phyloP scores from a whole-genome alignment of 208 protist genomes.

The Leishmania amazonensis region DNA sequence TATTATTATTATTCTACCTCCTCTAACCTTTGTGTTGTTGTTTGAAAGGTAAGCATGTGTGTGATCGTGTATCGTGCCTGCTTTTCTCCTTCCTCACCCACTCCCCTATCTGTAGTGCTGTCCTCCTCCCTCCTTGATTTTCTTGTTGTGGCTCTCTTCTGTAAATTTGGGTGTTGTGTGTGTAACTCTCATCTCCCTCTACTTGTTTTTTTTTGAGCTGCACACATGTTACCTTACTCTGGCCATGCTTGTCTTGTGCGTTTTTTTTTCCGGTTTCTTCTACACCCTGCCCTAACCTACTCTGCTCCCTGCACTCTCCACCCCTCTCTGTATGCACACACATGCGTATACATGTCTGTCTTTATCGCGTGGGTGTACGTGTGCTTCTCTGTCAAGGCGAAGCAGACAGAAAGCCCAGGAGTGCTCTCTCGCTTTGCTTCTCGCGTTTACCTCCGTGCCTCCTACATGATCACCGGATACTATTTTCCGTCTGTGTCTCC shows the following conservation, averaged over 20 bases:
- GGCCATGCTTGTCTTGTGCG: background rate
- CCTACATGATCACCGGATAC: background rate
- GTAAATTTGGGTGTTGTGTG: background rate
- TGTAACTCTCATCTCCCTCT: background rate
- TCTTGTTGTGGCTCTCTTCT: background rate
- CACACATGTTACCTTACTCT: no score
- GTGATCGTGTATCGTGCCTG: background rate
- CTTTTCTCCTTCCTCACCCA: background rate
- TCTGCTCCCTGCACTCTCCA: background rate
- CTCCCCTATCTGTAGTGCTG: background rate
- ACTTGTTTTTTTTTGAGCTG: no score
- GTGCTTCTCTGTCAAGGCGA: no score
- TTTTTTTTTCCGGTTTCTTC: background rate
- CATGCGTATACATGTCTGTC: background rate
- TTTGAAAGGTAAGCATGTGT: background rate
- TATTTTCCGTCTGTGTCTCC: background rate
- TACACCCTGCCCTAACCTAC: background rate
- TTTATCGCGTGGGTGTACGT: no score
- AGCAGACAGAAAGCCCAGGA: no score
- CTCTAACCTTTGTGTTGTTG: background rate
- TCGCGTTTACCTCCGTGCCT: background rate
- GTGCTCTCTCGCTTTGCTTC: background rate
- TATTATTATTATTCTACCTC: background rate
- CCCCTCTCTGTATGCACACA: background rate
- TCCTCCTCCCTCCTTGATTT: background rate